Evolutionary conservation across 495 filamentous ascomycete species (phyloP), one percentile per base, ranked within the genome.

Genomic region (Daldinia vernicosa): DNA sequence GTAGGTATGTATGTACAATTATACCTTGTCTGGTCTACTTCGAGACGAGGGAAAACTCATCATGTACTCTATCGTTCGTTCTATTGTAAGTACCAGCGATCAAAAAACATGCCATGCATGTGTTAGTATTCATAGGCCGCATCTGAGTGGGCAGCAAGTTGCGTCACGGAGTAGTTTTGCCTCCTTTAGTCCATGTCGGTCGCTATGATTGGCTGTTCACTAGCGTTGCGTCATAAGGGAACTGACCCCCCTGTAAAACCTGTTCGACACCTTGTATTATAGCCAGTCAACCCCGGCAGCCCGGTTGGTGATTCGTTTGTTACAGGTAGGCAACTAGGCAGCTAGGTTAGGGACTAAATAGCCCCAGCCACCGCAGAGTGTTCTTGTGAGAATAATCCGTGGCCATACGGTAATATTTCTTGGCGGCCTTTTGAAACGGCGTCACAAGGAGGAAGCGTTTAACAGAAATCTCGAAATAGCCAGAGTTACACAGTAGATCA

Each of bases 121-220:
- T 27, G 4, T 1, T 27, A 4, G 27, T 53, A 43, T 35, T 22
- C 15, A 45, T 39, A 3, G 39, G 40, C 58, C 19, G 53, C 47
- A 66, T 63, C 40, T 64, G 37, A 67, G 50, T 62, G 62, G 64
- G 54, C 51, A 28, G 27, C 27, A 39, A 43, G 60, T 15, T 62
- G 30, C 47, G 63, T 69, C 63, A 66, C 65, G 56, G 35, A n/a
- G 32, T 32, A 37, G 26, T 72, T 69, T 70, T 76, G 75, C 72
- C 75, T 69, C 60, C 73, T 76, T 75, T 71, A 37, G 75, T 70
- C 54, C n/a, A 72, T 45, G 56, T 59, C 52, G 17, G 30, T 14
- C 27, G 24, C 43, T 60, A 60, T 76, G 75, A 75, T 76, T 76
- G 75, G 75, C 4, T 60, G 5, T 22, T 22, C 17, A 64, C 11